Evolutionary conservation across 768 basidiomycete species (phyloP), one percentile per base, ranked within the genome.

Genomic region (Collybia nuda): DNA sequence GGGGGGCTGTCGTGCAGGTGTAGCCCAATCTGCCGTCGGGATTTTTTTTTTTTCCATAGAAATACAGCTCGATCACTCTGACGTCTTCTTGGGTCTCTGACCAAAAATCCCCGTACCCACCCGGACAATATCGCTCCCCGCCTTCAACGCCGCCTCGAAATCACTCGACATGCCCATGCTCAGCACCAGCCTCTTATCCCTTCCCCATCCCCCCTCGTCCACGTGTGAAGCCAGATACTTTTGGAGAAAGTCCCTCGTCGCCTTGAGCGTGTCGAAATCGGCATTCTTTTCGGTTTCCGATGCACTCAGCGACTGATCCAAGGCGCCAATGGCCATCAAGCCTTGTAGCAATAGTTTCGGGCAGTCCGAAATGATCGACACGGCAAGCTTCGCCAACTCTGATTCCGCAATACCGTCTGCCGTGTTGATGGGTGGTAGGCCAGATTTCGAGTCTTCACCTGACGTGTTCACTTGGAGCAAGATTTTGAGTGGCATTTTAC

Each of bases 91-190:
- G 32, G 74, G 73, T 52, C 94, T 72, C 48, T 77, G 69, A 0
- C 94, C 94, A 62, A 96, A 96, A 38, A 98, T 93, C 15, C 86
- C 84, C 2, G 91, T 93, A 2, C 96, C 96, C 5, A 98, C 93
- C 41, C 97, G 70, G 0, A 98, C 94, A 40, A 93, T 82, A 60
- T 91, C 85, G 58, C 91, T 89, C 1, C 94, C 96, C 11, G 84
- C 82, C 64, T 74, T 79, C 43, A 98, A 67, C 3, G 96, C 97
- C 23, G 85, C 81, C 64, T 88, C 90, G 61, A 93, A 98, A 61
- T 98, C 96, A 54, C 85, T 87, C 44, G 93, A 95, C 96, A 98
- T 98, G 6, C 96, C 96, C 94, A 97, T 98, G 51, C 90, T 93
- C 64, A 93, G 61, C 58, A 86, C 22, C 46, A 93, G 63, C 52